Conservation (phyloP, 345 rosid genomes). For the rapeseed (Brassica napus) region DNA sequence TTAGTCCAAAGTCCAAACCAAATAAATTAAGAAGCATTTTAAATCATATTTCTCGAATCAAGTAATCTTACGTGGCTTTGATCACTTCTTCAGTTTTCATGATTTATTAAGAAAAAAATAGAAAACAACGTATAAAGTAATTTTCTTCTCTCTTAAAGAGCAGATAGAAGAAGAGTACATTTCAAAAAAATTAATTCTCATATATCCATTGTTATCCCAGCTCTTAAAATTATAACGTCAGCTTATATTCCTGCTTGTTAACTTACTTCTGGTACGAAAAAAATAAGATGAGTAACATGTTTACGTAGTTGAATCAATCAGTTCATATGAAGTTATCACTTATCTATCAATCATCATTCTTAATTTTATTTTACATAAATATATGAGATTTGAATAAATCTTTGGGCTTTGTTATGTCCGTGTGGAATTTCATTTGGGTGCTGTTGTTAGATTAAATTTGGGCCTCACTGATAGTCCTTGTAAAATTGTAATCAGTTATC, state of each 20-base stretch:
- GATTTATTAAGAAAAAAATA: neutral
- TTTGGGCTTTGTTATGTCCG: neutral
- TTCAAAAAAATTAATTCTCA: neutral
- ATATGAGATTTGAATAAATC: neutral
- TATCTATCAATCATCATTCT: too few relatives aligned
- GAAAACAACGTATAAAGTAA: neutral
- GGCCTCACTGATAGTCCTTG: neutral
- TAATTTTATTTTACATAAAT: neutral
- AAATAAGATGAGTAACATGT: neutral
- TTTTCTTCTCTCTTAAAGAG: neutral
- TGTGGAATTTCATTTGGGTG: neutral
- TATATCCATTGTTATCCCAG: neutral
- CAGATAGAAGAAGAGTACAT: neutral
- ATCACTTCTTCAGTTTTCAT: neutral
- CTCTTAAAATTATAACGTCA: neutral
- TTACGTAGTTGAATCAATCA: too few relatives aligned
- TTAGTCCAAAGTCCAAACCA: neutral
- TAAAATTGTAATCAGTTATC: neutral
- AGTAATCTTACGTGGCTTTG: neutral
- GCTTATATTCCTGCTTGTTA: neutral
- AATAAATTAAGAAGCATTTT: neutral
- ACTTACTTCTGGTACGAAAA: neutral
- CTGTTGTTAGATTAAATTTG: neutral
- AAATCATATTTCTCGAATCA: neutral
- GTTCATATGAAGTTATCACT: too few relatives aligned